These are phyloP conservation scores for Stephania cephalantha DNA, from an alignment of 164 flowering plant species.

Conservation along the genomic window DNA sequence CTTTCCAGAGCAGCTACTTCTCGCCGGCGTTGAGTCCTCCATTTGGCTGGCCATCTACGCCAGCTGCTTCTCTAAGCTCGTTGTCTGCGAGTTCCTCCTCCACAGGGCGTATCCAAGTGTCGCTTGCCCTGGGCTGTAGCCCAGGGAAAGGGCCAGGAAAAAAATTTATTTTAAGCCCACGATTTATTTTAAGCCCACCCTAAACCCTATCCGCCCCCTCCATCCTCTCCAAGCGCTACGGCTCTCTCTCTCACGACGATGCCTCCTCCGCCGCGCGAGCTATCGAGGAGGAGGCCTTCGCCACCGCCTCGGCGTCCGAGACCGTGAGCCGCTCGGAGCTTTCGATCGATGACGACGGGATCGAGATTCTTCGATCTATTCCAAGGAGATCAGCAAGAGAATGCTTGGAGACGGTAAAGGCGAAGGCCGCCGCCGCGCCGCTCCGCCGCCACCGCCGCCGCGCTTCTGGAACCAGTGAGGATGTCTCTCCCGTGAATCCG, in stretches of 20 bases:
- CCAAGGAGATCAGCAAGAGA: slow-evolving; percentile 84
- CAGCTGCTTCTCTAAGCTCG: too few relatives aligned
- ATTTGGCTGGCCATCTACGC: too few relatives aligned
- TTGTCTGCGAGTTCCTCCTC: too few relatives aligned
- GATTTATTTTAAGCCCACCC: too few relatives aligned
- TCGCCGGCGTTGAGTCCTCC: too few relatives aligned
- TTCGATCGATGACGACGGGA: slow-evolving; percentile 44
- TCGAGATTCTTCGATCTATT: slow-evolving; percentile 80
- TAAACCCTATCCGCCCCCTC: slow-evolving; percentile 71
- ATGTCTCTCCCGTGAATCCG: slow-evolving; percentile 27
- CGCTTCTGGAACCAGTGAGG: slow-evolving; percentile 24
- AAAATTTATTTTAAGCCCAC: too few relatives aligned
- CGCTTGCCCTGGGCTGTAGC: too few relatives aligned
- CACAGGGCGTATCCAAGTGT: too few relatives aligned
- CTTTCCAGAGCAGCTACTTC: too few relatives aligned
- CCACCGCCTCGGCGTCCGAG: slow-evolving; percentile 24
- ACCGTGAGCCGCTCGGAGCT: slow-evolving; percentile 10
- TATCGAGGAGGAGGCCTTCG: slow-evolving; percentile 76
- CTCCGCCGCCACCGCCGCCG: slow-evolving; percentile 1
- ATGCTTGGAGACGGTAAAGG: slow-evolving; percentile 73
- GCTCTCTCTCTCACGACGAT: slow-evolving; percentile 52
- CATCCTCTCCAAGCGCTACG: slow-evolving; percentile 81
- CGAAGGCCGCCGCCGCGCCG: slow-evolving; percentile 26
- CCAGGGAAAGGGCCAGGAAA: too few relatives aligned
- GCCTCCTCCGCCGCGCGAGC: slow-evolving; percentile 48